phyloP scores from a whole-genome alignment of 306 rosid species.

The Gleditsia sinensis region DNA sequence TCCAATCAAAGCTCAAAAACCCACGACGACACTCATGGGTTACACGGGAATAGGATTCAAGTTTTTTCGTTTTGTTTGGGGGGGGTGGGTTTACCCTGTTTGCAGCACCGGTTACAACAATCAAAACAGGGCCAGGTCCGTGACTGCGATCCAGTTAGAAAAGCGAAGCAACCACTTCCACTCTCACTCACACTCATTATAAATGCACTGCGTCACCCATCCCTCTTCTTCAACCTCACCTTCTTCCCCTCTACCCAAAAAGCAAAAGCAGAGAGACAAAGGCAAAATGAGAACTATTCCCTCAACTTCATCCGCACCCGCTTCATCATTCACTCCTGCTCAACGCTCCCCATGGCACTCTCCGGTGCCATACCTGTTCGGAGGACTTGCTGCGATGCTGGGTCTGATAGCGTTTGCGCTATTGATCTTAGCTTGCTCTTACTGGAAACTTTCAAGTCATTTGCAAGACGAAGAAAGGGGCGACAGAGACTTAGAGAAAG shows the following conservation, averaged over 20 bases:
- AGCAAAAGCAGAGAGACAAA: not conserved
- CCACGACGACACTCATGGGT: not conserved
- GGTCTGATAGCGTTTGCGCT: constrained; percentile 80
- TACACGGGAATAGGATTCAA: not conserved
- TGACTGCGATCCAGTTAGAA: constrained; percentile 38
- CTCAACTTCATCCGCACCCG: constrained; percentile 15
- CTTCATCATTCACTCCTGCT: not conserved
- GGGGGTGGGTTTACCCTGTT: not conserved
- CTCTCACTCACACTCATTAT: constrained; percentile 32
- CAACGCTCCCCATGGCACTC: constrained; percentile 78
- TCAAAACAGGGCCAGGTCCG: constrained; percentile 45
- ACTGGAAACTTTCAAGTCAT: constrained; percentile 52
- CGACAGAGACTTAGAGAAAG: constrained; percentile 46
- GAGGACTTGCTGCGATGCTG: constrained; percentile 87
- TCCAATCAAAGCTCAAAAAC: not conserved
- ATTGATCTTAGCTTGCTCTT: constrained; percentile 78
- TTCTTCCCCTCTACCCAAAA: constrained; percentile 1
- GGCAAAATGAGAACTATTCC: constrained; percentile 50
- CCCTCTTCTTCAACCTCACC: constrained; percentile 34
- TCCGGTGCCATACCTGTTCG: constrained; percentile 85
- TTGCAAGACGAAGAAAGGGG: constrained; percentile 36
- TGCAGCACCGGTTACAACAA: constrained; percentile 19
- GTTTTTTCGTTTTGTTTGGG: too few species aligned
- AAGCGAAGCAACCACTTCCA: not conserved
- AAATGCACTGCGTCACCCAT: constrained; percentile 40